Percentiles rank a stretch among this genome's conserved stretches.
Conservation (phyloP, 1,139 yeast species). For the Debaryomycetaceae sp. region DNA sequence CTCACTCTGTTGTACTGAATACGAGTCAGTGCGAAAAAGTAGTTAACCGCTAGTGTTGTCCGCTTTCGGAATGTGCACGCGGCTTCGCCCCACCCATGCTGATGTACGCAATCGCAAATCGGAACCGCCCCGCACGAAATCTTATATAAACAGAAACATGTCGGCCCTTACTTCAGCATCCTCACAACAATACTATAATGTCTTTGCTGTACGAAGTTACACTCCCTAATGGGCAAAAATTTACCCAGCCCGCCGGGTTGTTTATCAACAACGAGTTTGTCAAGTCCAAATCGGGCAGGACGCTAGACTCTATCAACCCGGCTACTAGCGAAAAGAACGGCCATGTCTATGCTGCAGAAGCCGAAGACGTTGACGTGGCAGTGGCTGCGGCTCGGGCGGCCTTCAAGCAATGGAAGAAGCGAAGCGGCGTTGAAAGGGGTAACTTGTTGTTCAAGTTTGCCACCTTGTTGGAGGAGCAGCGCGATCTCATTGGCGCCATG, state of each 20-base stretch:
- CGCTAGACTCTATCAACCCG: conserved; percentile 60
- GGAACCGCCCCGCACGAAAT: too few relatives aligned
- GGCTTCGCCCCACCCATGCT: too few relatives aligned
- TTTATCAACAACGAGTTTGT: conserved; percentile 82
- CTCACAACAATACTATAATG: too few relatives aligned
- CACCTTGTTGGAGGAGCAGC: conserved; percentile 52
- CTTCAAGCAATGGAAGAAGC: conserved; percentile 49
- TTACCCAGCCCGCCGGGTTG: conserved; percentile 69
- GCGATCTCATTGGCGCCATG: conserved; percentile 56
- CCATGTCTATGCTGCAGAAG: conserved; percentile 61
- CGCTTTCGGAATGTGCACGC: too few relatives aligned
- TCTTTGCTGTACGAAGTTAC: conserved; percentile 40
- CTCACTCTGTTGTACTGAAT: too few relatives aligned
- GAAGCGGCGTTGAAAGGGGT: conserved; percentile 52
- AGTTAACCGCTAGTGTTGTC: too few relatives aligned
- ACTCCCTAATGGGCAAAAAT: conserved; percentile 53
- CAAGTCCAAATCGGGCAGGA: conserved; percentile 55
- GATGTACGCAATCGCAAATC: too few relatives aligned
- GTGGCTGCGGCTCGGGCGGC: conserved; percentile 71
- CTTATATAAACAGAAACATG: too few relatives aligned
- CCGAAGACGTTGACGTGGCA: conserved; percentile 70
- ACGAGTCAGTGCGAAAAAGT: too few relatives aligned
- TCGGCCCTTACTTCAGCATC: too few relatives aligned
- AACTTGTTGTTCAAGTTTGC: conserved; percentile 54
- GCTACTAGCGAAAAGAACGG: conserved; percentile 66